phyloP scores from a whole-genome alignment of 192 early-diverging fungal genomes.

The Mortierella hygrophila region DNA sequence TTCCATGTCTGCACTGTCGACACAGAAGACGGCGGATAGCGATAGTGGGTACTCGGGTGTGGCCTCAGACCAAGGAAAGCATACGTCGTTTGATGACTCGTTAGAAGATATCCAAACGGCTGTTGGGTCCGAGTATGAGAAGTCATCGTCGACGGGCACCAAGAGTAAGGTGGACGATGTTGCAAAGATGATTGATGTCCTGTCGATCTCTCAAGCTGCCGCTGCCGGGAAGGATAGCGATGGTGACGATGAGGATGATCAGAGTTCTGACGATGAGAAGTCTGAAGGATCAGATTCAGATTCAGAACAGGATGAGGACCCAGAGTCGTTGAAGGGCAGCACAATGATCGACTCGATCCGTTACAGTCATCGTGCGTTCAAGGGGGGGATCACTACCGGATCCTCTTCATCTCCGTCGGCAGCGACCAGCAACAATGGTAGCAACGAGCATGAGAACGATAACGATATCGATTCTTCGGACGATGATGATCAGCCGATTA shows the following conservation, averaged over 20 bases:
- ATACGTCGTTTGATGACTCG: not conserved
- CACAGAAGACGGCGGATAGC: constrained; percentile 17
- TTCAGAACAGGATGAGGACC: not conserved
- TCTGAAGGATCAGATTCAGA: not conserved
- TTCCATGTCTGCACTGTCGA: not conserved
- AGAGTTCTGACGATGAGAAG: not conserved
- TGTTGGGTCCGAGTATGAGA: not conserved
- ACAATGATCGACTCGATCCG: not conserved
- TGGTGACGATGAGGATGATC: not conserved
- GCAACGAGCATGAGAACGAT: not conserved
- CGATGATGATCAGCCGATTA: constrained; percentile 50
- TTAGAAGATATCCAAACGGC: not conserved
- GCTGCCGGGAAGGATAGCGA: not conserved
- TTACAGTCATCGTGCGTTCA: not conserved
- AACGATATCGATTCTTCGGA: constrained; percentile 18
- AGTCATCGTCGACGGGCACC: not conserved
- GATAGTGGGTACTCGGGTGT: constrained; percentile 31
- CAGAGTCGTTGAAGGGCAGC: constrained; percentile 10
- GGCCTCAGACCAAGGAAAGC: not conserved
- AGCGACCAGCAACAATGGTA: not conserved
- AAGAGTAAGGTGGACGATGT: constrained; percentile 19
- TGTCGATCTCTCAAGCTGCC: constrained; percentile 3
- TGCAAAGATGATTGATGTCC: constrained; percentile 16
- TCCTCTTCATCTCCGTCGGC: not conserved
- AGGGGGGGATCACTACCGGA: not conserved